Conservation (phyloP, 2,329 filamentous ascomycete genomes). For the Apiospora hydei region DNA sequence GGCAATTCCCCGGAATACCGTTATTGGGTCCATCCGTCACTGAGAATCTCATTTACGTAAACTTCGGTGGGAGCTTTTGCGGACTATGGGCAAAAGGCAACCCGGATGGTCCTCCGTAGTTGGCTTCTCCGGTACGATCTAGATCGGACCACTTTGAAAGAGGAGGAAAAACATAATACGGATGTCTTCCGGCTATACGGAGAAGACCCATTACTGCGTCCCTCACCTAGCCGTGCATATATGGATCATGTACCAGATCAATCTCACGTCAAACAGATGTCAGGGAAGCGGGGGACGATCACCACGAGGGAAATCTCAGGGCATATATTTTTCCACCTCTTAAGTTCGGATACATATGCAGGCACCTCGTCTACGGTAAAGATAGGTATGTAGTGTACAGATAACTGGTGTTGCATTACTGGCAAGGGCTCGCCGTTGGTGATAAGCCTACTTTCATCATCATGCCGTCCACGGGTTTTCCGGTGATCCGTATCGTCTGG, state of each 20-base stretch:
- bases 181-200: no score
- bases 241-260: not conserved
- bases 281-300: not conserved
- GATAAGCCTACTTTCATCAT: slow-evolving; percentile 30
- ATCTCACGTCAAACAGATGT: not conserved
- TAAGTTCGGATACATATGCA: not conserved
- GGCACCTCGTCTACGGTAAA: no score
- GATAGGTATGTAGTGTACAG: not conserved
- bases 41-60: not conserved
- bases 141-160: not conserved
- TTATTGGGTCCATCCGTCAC: not conserved
- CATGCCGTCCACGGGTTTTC: slow-evolving; percentile 32
- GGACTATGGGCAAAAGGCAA: not conserved
- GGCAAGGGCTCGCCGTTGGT: no score
- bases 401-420: not conserved
- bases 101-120: not conserved
- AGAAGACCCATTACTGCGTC: no score
- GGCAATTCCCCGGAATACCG: not conserved
- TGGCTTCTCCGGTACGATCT: not conserved
- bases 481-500: slow-evolving; percentile 29
- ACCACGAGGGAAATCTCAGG: not conserved
- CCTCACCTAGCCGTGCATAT: no score
- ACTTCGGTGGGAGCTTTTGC: not conserved
- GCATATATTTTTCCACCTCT: not conserved
- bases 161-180: no score